Evolutionary conservation across 768 basidiomycete species (phyloP).

Genomic region (Leccinellum luteum): DNA sequence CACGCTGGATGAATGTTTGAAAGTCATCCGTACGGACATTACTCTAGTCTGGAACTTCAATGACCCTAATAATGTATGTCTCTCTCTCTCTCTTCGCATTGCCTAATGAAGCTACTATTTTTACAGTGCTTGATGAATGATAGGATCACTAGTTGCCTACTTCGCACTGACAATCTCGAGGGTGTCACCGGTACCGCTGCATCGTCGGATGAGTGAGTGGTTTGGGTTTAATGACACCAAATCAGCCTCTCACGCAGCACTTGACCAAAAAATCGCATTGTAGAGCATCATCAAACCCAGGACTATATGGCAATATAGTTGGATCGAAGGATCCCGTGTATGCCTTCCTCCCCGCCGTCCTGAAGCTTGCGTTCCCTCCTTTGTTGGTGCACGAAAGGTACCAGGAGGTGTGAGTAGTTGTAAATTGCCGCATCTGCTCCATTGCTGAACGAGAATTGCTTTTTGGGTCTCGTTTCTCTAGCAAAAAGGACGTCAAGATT

Average conservation of each 20-base stretch:
- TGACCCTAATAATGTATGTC: constrained; percentile 8
- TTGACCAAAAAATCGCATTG: neutral
- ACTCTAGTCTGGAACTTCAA: constrained; percentile 15
- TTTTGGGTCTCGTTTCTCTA: neutral
- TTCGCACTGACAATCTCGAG: constrained; percentile 4
- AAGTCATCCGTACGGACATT: constrained; percentile 11
- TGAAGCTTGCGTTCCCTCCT: neutral
- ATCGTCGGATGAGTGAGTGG: neutral
- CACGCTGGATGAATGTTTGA: constrained; percentile 9
- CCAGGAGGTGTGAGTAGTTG: constrained; percentile 7
- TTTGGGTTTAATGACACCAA: neutral
- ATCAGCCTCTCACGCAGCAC: neutral
- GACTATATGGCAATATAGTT: neutral
- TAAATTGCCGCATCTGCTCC: too few relatives aligned
- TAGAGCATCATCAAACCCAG: neutral
- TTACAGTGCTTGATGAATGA: constrained; percentile 8
- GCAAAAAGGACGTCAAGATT: constrained; percentile 8
- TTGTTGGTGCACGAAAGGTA: neutral
- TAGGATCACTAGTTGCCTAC: neutral
- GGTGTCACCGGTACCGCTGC: neutral
- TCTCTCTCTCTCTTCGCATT: neutral
- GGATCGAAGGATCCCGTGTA: neutral
- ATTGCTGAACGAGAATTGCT: neutral
- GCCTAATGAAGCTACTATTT: neutral
- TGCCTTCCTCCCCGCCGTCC: neutral